Conservation (phyloP, 441 rosid species). For the Corymbia calophylla region DNA sequence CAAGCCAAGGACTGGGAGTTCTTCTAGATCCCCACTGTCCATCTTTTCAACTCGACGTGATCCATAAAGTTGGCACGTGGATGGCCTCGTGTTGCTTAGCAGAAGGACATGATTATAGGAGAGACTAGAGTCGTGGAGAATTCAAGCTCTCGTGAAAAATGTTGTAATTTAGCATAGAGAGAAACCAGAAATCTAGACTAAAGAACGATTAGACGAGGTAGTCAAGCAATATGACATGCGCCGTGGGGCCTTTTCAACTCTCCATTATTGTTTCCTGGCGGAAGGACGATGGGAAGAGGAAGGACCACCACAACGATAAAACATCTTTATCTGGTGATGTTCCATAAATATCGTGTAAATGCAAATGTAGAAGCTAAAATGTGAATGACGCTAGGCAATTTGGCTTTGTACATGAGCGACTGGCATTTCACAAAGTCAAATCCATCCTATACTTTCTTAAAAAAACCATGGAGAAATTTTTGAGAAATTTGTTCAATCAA, state of each 20-base stretch:
- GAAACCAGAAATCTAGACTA: neutral
- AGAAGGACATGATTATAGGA: neutral
- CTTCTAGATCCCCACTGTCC: neutral
- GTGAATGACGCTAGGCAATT: neutral
- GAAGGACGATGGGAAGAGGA: neutral
- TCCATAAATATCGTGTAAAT: neutral
- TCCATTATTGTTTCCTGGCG: neutral
- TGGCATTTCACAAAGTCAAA: neutral
- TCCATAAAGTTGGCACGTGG: neutral
- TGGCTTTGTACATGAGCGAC: neutral
- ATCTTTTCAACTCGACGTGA: neutral
- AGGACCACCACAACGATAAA: rapidly evolving
- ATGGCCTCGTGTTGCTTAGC: neutral
- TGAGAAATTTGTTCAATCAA: no score
- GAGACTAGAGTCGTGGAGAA: neutral
- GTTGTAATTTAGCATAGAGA: neutral
- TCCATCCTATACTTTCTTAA: neutral
- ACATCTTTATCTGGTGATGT: neutral
- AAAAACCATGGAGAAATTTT: neutral
- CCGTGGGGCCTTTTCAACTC: neutral
- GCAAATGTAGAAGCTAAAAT: neutral
- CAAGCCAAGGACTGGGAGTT: neutral
- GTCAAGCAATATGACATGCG: neutral
- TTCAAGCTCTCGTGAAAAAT: neutral
- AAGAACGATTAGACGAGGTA: neutral